These are phyloP conservation scores for Elaeagnus macrophylla DNA, from an alignment of 306 rosid species.

Conservation along the genomic window DNA sequence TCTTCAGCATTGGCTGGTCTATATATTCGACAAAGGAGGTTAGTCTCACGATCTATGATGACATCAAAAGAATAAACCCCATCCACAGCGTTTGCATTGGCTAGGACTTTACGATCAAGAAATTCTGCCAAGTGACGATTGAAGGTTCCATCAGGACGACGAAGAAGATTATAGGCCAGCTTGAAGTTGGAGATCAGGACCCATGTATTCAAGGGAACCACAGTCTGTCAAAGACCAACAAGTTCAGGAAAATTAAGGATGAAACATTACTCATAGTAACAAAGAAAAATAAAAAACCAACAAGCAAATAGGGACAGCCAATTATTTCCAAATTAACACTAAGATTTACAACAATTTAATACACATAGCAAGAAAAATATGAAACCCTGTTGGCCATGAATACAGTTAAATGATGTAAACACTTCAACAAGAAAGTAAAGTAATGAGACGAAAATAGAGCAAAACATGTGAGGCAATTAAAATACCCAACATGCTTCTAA, in stretches of 20 bases:
- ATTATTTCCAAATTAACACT: background rate
- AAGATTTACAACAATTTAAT: background rate
- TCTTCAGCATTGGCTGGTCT: slow-evolving; percentile 54
- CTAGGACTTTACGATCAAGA: slow-evolving; percentile 72
- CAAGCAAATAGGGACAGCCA: background rate
- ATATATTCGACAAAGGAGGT: slow-evolving; percentile 61
- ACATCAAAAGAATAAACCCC: slow-evolving; percentile 87
- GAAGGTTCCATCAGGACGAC: slow-evolving; percentile 95
- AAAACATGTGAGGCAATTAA: background rate
- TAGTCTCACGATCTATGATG: slow-evolving; percentile 53
- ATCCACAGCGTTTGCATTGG: slow-evolving; percentile 64
- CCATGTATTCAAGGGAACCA: slow-evolving; percentile 97
- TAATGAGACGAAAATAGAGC: too few relatives aligned
- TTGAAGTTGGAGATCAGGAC: slow-evolving; percentile 93
- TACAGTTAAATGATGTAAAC: background rate
- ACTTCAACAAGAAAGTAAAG: background rate
- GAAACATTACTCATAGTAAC: background rate
- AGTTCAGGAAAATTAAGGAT: background rate
- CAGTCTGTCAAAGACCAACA: slow-evolving; percentile 44
- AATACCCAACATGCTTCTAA: background rate
- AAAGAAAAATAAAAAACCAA: background rate
- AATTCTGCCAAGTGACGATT: slow-evolving; percentile 94
- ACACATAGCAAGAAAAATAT: background rate
- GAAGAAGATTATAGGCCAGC: slow-evolving; percentile 91
- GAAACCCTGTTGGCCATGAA: background rate